These are phyloP conservation scores for Prunus yedoensis DNA, from an alignment of 331 rosid species.

Conservation along the genomic window DNA sequence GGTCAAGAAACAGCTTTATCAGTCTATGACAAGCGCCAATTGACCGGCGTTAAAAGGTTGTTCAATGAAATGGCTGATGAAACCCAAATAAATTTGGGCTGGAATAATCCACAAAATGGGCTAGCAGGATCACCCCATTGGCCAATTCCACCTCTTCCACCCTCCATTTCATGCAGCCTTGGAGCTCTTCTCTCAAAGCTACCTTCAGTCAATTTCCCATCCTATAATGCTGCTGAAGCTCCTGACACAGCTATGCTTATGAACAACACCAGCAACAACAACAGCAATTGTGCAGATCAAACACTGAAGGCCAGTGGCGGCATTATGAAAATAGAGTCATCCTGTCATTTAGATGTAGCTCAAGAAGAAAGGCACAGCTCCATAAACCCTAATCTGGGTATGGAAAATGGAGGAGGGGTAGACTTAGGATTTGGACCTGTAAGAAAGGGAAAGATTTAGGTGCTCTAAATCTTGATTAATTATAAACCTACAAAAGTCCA, in stretches of 20 bases:
- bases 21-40: conserved; percentile 29
- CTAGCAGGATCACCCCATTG: conserved; percentile 41
- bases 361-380: conserved; percentile 32
- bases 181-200: conserved; percentile 50
- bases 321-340: conserved; percentile 30
- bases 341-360: conserved; percentile 33
- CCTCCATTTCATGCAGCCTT: conserved; percentile 54
- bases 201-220: conserved; percentile 30
- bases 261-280: conserved; percentile 17
- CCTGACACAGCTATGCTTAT: conserved; percentile 23
- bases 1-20: conserved; percentile 39
- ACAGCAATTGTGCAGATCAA: conserved; percentile 21
- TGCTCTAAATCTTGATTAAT: conserved; percentile 38
- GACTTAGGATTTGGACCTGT: conserved; percentile 19
- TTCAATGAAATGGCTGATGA: conserved; percentile 43
- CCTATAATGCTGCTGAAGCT: conserved; percentile 23
- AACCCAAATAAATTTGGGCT: conserved; percentile 58
- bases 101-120: conserved; percentile 53
- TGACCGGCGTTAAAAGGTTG: conserved; percentile 44
- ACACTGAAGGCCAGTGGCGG: conserved; percentile 35
- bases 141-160: conserved; percentile 51
- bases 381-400: conserved; percentile 20
- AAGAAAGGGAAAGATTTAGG: conserved; percentile 27
- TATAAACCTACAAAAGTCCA: background rate
- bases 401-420: conserved; percentile 19